Evolutionary conservation across 495 filamentous ascomycete species (phyloP).

Genomic region (Annulohypoxylon maeteangense): DNA sequence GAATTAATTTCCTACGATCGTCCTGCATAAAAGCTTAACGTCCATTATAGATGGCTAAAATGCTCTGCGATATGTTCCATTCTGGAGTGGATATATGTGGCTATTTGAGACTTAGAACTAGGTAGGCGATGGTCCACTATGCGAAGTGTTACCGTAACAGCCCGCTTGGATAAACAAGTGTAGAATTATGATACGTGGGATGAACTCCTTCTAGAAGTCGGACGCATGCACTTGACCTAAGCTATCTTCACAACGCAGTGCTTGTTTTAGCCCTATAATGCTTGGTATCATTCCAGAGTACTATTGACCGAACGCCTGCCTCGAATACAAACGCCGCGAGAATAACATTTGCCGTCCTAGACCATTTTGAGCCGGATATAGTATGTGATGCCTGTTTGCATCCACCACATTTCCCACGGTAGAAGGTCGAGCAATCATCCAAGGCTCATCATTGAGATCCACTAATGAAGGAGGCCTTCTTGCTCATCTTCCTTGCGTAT

Average conservation of each 20-base stretch:
- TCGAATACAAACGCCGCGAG: slow-evolving; percentile 12
- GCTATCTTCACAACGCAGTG: slow-evolving; percentile 5
- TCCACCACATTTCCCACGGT: not conserved
- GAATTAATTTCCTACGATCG: slow-evolving; percentile 22
- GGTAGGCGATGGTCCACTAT: not conserved
- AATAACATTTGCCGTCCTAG: not conserved
- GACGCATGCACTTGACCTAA: not conserved
- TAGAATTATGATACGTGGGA: slow-evolving; percentile 10
- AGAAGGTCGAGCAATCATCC: not conserved
- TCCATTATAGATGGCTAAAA: slow-evolving; percentile 30
- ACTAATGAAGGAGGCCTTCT: slow-evolving; percentile 10
- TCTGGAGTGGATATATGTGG: slow-evolving; percentile 7
- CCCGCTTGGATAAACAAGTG: slow-evolving; percentile 39
- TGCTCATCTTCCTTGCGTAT: slow-evolving; percentile 29
- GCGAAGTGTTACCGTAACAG: slow-evolving; percentile 36
- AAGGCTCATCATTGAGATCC: not conserved
- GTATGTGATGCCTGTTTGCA: not conserved
- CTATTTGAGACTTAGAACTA: slow-evolving; percentile 20
- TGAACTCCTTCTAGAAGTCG: not conserved
- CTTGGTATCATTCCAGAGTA: slow-evolving; percentile 21
- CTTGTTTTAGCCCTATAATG: not conserved
- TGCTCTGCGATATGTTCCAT: slow-evolving; percentile 26
- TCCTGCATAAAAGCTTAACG: slow-evolving; percentile 29
- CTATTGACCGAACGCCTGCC: not conserved
- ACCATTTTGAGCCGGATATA: not conserved